Base-by-base conservation (phyloP, 73 alveolate species). In the Paramecium sexaurelia region DNA sequence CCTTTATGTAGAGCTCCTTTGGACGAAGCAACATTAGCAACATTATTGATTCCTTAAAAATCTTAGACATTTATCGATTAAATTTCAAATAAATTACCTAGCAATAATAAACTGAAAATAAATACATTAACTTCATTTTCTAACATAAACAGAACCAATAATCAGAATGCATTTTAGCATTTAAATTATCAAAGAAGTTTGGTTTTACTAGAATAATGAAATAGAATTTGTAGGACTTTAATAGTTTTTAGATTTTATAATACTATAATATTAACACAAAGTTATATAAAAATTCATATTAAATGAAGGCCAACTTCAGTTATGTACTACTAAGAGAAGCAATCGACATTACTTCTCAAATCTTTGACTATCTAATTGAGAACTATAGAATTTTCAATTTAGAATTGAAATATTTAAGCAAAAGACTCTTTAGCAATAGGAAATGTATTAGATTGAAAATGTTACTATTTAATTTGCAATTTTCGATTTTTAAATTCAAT, bases 231-330 rank as follows among this genome's bases (percentile, higher is more conserved):
- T 0, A 10, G 7, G 15, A 7, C 37, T 24, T 56, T 27, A 17
- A 27, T 24, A 56, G 17, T n/a, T 17, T 51, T 6, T 51, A 17
- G 32, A 8, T 3, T 17, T 51, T 51, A 17, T 51, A 17, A 17
- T 51, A 5, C 22, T 45, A 51, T 20, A 4, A 51, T 19, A 51
- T 51, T 51, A 51, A 51, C 15, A 51, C 67, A 20, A n/a, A 51
- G 67, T 51, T 51, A 51, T 51, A 47, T 47, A 51, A 51, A 51
- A 51, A 61, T 29, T 61, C 83, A 61, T 13, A 61, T 61, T 61
- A 61, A 61, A 61, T 61, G 83, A 29, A 61, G 26, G 9, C 86
- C 86, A 35, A 71, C 86, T 71, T 71, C 86, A 3, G 86, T 15
- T 6, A 71, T 37, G 26, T 71, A 71, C 35, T 71, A 71, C 17